These are phyloP conservation scores for Cyclocybe cylindracea DNA, from an alignment of 768 basidiomycete species.

Conservation along the genomic window DNA sequence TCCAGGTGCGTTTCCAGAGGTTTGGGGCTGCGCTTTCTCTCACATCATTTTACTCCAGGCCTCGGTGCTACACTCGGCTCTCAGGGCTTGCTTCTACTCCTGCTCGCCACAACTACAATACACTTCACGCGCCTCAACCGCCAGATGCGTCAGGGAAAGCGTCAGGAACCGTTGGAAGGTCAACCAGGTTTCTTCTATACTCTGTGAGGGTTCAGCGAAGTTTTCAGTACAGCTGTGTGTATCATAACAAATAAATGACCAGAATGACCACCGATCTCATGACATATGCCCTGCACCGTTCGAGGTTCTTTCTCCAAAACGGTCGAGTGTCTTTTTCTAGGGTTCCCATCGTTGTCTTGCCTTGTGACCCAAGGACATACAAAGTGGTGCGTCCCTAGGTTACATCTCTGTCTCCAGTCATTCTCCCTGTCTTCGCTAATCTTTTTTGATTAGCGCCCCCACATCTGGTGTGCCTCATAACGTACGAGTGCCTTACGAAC, in stretches of 20 bases:
- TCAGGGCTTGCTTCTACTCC: conserved; percentile 37
- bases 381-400: too few relatives aligned
- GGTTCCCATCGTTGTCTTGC: too few relatives aligned
- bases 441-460: too few relatives aligned
- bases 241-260: not conserved
- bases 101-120: conserved; percentile 32
- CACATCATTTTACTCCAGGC: conserved; percentile 25
- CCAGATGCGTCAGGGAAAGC: conserved; percentile 33
- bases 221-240: conserved; percentile 12
- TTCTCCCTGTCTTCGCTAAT: too few relatives aligned
- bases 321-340: too few relatives aligned
- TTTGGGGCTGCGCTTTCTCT: not conserved
- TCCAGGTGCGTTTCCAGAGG: conserved; percentile 32
- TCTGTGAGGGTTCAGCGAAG: conserved; percentile 29
- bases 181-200: conserved; percentile 43
- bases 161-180: conserved; percentile 33
- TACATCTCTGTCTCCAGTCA: too few relatives aligned
- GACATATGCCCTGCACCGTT: too few relatives aligned
- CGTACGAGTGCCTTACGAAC: too few relatives aligned
- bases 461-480: too few relatives aligned
- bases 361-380: too few relatives aligned
- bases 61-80: conserved; percentile 41
- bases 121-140: conserved; percentile 39
- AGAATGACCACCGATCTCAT: too few relatives aligned
- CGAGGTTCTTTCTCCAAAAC: too few relatives aligned